Percentiles rank a stretch among this genome's conserved stretches.
These are phyloP conservation scores for Nothophaeocryptopus gaeumannii DNA, from an alignment of 2,329 filamentous ascomycete genomes.

Conservation along the genomic window DNA sequence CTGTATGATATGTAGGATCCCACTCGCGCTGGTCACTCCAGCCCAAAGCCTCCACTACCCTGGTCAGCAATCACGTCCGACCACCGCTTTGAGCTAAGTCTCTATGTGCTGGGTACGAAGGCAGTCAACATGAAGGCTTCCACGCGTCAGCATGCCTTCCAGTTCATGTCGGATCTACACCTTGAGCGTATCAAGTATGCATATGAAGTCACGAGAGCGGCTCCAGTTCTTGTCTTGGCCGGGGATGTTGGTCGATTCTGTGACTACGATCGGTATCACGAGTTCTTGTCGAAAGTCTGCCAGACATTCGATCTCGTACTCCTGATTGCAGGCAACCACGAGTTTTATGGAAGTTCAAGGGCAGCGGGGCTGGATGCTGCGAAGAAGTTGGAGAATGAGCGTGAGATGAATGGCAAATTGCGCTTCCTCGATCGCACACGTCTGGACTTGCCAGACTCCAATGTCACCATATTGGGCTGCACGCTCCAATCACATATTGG, in stretches of 20 bases:
- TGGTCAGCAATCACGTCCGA: no score
- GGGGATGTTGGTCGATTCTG: conserved; percentile 53
- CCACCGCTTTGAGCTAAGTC: no score
- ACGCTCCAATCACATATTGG: conserved; percentile 54
- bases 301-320: conserved; percentile 46
- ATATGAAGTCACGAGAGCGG: conserved; percentile 41
- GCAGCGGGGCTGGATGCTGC: conserved; percentile 41
- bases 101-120: no score
- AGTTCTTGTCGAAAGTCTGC: conserved; percentile 46
- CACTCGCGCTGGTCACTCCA: no score
- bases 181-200: conserved; percentile 42
- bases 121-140: neutral
- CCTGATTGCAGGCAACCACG: conserved; percentile 54
- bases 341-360: conserved; percentile 50
- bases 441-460: conserved; percentile 39
- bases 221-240: conserved; percentile 46
- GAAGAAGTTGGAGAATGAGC: conserved; percentile 40
- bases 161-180: conserved; percentile 53
- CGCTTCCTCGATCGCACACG: conserved; percentile 41
- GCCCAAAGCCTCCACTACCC: no score
- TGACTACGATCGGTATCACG: conserved; percentile 47
- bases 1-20: no score
- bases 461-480: conserved; percentile 53
- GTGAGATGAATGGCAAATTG: conserved; percentile 38
- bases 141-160: conserved; percentile 14